A percentile compares a stretch with the other conserved stretches of the same genome.
phyloP scores from a whole-genome alignment of 495 filamentous ascomycete species.

The Neurospora tetraspora region DNA sequence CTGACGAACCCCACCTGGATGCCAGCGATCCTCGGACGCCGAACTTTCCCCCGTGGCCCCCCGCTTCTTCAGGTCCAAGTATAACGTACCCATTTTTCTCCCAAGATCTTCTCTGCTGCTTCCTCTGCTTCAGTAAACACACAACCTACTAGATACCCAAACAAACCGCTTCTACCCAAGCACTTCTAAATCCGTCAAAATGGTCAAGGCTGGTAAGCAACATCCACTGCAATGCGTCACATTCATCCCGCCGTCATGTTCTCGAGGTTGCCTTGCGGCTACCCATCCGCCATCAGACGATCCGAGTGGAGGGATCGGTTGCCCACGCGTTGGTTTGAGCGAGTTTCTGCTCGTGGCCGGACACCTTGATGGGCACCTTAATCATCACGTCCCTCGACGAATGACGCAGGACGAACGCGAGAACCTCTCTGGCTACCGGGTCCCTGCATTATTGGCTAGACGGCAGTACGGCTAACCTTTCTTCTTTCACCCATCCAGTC shows the following conservation, averaged over 20 bases:
- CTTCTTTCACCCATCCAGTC: slow-evolving; percentile 44
- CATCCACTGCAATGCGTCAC: slow-evolving; percentile 11
- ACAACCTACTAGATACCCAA: slow-evolving; percentile 1
- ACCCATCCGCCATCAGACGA: neutral
- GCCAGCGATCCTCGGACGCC: slow-evolving; percentile 14
- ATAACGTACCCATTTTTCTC: slow-evolving; percentile 3
- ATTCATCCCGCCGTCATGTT: slow-evolving; percentile 18
- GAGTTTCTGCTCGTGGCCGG: slow-evolving; percentile 6
- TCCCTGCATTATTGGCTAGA: slow-evolving; percentile 7
- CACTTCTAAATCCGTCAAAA: slow-evolving; percentile 42
- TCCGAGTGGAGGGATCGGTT: neutral
- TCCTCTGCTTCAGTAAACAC: neutral
- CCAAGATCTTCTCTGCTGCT: slow-evolving; percentile 1
- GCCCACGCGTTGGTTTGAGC: slow-evolving; percentile 11
- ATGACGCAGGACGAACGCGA: neutral
- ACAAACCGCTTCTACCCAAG: neutral
- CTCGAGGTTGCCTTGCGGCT: slow-evolving; percentile 1
- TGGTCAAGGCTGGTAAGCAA: slow-evolving; percentile 90
- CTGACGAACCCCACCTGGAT: slow-evolving; percentile 10
- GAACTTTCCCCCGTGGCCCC: neutral
- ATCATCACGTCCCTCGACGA: neutral
- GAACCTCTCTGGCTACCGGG: neutral
- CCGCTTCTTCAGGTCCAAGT: neutral
- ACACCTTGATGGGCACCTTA: slow-evolving; percentile 23
- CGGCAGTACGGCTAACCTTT: neutral